phyloP scores from a whole-genome alignment of 2,329 filamentous ascomycete genomes.

The Epichloe uncinata region DNA sequence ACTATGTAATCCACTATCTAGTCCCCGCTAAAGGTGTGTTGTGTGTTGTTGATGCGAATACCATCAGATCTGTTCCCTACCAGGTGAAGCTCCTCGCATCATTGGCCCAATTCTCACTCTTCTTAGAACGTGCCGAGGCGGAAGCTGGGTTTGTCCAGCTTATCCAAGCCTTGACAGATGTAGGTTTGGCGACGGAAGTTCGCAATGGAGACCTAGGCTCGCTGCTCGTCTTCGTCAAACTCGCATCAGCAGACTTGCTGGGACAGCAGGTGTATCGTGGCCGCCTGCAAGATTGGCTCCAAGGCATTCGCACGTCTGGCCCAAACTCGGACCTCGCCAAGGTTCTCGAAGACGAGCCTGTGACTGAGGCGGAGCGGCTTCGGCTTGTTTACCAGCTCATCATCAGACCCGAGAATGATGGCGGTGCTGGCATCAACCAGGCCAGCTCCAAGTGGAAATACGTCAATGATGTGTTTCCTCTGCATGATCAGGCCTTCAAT shows the following conservation, averaged over 20 bases:
- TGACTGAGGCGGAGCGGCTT: slow-evolving; percentile 79
- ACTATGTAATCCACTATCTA: slow-evolving; percentile 77
- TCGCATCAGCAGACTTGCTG: slow-evolving; percentile 63
- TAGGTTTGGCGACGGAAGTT: slow-evolving; percentile 81
- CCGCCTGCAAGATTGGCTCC: slow-evolving; percentile 85
- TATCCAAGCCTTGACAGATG: slow-evolving; percentile 57
- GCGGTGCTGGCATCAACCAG: slow-evolving; percentile 66
- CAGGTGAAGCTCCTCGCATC: neutral
- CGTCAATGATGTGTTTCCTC: slow-evolving; percentile 61
- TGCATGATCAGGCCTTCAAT: slow-evolving; percentile 68
- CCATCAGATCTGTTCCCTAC: neutral
- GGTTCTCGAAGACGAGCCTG: slow-evolving; percentile 57
- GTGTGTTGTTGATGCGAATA: slow-evolving; percentile 27
- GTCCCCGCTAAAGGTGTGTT: slow-evolving; percentile 52
- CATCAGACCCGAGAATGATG: slow-evolving; percentile 56
- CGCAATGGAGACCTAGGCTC: slow-evolving; percentile 64
- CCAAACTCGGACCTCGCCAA: slow-evolving; percentile 60
- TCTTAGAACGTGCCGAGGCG: slow-evolving; percentile 53
- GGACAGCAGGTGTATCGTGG: slow-evolving; percentile 73
- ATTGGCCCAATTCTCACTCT: neutral
- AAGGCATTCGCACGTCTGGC: slow-evolving; percentile 67
- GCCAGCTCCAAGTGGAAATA: slow-evolving; percentile 57
- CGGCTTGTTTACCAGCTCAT: slow-evolving; percentile 81
- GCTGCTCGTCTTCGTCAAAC: slow-evolving; percentile 70
- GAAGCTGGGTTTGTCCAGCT: slow-evolving; percentile 66